Base-by-base conservation (phyloP, 1,139 yeast species). In the Ogataea hybrid region DNA sequence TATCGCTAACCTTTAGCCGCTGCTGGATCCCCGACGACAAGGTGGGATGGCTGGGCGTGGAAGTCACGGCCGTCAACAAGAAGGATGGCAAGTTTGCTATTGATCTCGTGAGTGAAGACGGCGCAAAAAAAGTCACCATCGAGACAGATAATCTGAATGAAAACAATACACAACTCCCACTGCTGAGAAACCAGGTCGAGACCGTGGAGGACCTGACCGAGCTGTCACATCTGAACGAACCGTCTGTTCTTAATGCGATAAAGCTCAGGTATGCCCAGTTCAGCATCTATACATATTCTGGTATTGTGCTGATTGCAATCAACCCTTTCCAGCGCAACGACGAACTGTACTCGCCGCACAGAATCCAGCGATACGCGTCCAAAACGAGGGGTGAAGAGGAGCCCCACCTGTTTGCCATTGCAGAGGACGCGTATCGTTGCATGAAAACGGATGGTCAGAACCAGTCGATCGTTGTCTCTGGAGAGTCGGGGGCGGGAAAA, bases 401-500 rank as follows among this genome's bases (percentile, higher is more conserved):
- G 56, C 98, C 98, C 3, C 98, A 92, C 71, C 73, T 92, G 61
- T 92, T 92, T 63, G 97, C 97, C 40, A 92, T 92, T 59, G 98
- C 98, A 16, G 97, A 92, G 64, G 97, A 92, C 58, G 97, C 98
- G n/a, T 90, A 89, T 62, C 74, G 95, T 59, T 84, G 95, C 63
- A 90, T 92, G 98, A 82, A 85, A 56, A 75, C 83, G 41, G 94
- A 88, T 57, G 72, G 77, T 32, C 73, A 79, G 55, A 90, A 92
- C 67, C 98, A 92, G 68, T 92, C 98, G 1, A 90, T 92, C 53
- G 96, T 92, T 29, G 98, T 92, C 21, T 82, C 94, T 57, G 98
- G 98, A 64, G 98, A 92, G 65, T 87, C 96, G 6, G 98, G 98
- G 64, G 98, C 98, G 18, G 98, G 98, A 65, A 94, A 92, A 61